phyloP scores from a whole-genome alignment of 192 early-diverging fungal genomes.

The Dissophora globulifera region DNA sequence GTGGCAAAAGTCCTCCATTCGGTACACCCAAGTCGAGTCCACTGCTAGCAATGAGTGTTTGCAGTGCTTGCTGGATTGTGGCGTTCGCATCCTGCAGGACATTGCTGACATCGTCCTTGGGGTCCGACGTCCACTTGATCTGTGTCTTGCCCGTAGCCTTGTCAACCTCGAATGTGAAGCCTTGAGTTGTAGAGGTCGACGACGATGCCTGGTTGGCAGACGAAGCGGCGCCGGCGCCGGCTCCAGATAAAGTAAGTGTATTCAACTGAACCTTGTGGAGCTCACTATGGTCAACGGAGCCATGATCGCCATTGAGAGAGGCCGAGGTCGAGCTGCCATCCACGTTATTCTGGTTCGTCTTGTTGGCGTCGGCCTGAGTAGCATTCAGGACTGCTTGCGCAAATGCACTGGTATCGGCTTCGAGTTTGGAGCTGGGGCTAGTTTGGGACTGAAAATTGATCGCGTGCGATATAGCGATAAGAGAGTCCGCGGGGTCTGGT shows the following conservation, averaged over 20 bases:
- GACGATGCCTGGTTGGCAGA: neutral
- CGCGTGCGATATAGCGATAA: conserved; percentile 17
- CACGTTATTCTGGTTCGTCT: neutral
- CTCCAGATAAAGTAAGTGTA: neutral
- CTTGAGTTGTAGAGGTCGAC: conserved; percentile 6
- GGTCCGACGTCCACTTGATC: conserved; percentile 44
- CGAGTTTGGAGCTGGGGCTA: conserved; percentile 1
- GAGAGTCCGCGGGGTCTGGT: conserved; percentile 8
- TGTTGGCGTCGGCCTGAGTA: conserved; percentile 15
- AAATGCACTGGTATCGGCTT: conserved; percentile 26
- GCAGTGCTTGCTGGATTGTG: conserved; percentile 38
- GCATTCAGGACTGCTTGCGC: conserved; percentile 38
- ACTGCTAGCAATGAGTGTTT: conserved; percentile 19
- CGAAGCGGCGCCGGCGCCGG: neutral
- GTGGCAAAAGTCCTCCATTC: conserved; percentile 10
- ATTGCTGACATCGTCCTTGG: conserved; percentile 6
- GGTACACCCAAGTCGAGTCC: conserved; percentile 14
- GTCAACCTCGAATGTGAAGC: conserved; percentile 41
- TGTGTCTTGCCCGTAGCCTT: conserved; percentile 48
- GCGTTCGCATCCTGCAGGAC: conserved; percentile 5
- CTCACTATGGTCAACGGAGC: conserved; percentile 4
- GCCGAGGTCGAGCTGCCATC: neutral
- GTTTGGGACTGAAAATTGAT: conserved; percentile 33
- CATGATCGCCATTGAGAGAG: neutral
- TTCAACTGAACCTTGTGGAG: conserved; percentile 10